A percentile compares a stretch with the other conserved stretches of the same genome.
phyloP scores from a whole-genome alignment of 805 yeast species.

The Trichomonascus vanleenenianus region DNA sequence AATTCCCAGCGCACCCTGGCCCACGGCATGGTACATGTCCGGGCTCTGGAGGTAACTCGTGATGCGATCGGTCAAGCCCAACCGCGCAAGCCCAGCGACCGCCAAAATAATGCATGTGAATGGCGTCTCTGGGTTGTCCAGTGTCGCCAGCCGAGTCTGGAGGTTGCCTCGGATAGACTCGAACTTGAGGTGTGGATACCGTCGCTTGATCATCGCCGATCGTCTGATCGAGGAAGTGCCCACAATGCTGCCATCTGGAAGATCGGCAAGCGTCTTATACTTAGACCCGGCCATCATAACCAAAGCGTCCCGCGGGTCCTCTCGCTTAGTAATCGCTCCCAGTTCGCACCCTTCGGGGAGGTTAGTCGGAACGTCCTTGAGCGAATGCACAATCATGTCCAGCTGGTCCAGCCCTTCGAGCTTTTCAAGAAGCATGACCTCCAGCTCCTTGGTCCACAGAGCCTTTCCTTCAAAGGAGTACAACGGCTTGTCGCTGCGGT shows the following conservation, averaged over 20 bases:
- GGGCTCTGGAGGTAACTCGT: slow-evolving; percentile 62
- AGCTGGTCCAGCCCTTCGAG: slow-evolving; percentile 56
- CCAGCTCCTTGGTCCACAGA: slow-evolving; percentile 93
- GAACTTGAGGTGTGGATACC: slow-evolving; percentile 67
- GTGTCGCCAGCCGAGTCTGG: slow-evolving; percentile 71
- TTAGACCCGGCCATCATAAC: slow-evolving; percentile 62
- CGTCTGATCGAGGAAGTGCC: slow-evolving; percentile 95
- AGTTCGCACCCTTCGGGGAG: slow-evolving; percentile 84
- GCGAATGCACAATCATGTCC: slow-evolving; percentile 87
- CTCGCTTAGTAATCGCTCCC: slow-evolving; percentile 80
- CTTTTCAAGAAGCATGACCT: slow-evolving; percentile 55
- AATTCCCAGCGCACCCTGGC: slow-evolving; percentile 96
- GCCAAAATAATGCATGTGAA: slow-evolving; percentile 79
- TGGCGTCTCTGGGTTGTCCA: slow-evolving; percentile 62
- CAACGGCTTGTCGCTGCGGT: slow-evolving; percentile 73
- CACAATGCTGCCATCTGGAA: slow-evolving; percentile 79
- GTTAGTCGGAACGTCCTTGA: slow-evolving; percentile 88
- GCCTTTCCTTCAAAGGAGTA: slow-evolving; percentile 96
- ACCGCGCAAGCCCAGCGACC: slow-evolving; percentile 80
- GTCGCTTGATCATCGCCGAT: slow-evolving; percentile 78
- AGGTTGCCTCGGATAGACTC: slow-evolving; percentile 82
- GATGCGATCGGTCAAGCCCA: slow-evolving; percentile 67
- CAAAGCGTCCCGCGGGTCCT: slow-evolving; percentile 90
- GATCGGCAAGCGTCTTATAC: slow-evolving; percentile 57
- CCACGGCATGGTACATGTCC: slow-evolving; percentile 91